phyloP scores from a whole-genome alignment of 139 green algal genomes.

The Picochlorum sp. region DNA sequence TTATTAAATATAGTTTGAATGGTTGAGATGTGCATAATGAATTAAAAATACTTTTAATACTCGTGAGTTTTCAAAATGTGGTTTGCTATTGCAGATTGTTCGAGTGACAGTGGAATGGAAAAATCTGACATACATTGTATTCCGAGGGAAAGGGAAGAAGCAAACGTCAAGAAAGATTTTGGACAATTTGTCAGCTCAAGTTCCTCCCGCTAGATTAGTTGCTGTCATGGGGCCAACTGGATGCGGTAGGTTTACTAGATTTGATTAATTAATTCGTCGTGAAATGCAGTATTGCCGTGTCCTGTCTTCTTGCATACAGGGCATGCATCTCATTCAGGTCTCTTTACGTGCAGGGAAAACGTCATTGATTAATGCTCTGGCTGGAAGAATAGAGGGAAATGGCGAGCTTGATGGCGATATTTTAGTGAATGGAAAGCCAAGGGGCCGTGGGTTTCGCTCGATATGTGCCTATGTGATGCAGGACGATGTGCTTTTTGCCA shows the following conservation, averaged over 20 bases:
- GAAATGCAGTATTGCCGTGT: too few relatives aligned
- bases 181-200: conserved; percentile 5
- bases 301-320: background rate
- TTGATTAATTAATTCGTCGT: too few relatives aligned
- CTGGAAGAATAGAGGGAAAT: conserved; percentile 11
- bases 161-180: conserved; percentile 10
- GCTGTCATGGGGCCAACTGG: conserved; percentile 30
- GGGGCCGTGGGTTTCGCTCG: conserved; percentile 1
- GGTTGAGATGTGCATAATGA: too few relatives aligned
- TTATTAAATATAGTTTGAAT: too few relatives aligned
- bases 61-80: too few relatives aligned
- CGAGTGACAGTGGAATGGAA: conserved; percentile 10
- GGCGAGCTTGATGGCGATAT: conserved; percentile 20
- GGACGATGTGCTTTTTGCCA: conserved; percentile 51
- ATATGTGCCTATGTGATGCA: conserved; percentile 21
- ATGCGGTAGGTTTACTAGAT: too few relatives aligned
- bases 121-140: conserved; percentile 16
- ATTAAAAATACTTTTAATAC: too few relatives aligned
- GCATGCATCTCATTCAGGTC: background rate
- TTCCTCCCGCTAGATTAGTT: conserved; percentile 15
- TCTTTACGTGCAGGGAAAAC: conserved; percentile 18
- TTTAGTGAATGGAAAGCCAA: conserved; percentile 14
- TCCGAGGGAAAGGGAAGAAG: background rate
- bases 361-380: conserved; percentile 25
- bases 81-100: too few relatives aligned